Percentiles rank a stretch among this genome's conserved stretches.
These are phyloP conservation scores for Phaffomyces thermotolerans DNA, from an alignment of 805 yeast species.

Conservation along the genomic window DNA sequence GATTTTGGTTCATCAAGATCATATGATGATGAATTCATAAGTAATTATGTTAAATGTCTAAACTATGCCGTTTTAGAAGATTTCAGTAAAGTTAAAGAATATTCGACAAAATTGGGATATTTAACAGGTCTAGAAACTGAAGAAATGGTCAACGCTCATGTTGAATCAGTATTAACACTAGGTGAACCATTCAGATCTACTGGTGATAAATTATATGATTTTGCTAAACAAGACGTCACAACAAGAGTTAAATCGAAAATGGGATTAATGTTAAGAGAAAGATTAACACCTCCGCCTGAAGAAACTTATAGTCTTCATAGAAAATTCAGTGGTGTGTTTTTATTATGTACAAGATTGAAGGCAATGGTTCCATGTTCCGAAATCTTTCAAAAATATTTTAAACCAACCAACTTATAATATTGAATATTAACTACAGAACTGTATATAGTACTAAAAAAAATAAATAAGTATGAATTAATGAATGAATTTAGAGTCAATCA, in stretches of 20 bases:
- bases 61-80: slow-evolving; percentile 71
- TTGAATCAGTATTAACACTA: slow-evolving; percentile 80
- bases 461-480: neutral
- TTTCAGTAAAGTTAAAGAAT: slow-evolving; percentile 51
- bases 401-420: neutral
- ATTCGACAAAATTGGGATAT: slow-evolving; percentile 73
- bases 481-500: neutral
- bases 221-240: slow-evolving; percentile 82
- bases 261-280: slow-evolving; percentile 81
- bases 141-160: slow-evolving; percentile 86
- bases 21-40: slow-evolving; percentile 59
- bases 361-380: slow-evolving; percentile 79
- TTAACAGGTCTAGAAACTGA: slow-evolving; percentile 85
- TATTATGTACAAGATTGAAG: slow-evolving; percentile 76
- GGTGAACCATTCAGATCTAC: slow-evolving; percentile 74
- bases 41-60: slow-evolving; percentile 61
- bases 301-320: slow-evolving; percentile 96
- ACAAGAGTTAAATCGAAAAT: slow-evolving; percentile 87
- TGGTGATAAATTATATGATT: slow-evolving; percentile 51
- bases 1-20: slow-evolving; percentile 96
- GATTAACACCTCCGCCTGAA: slow-evolving; percentile 96
- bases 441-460: neutral
- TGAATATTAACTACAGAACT: neutral
- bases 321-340: slow-evolving; percentile 88
- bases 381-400: slow-evolving; percentile 65